Evolutionary conservation across 2,329 filamentous ascomycete genomes (phyloP).

Genomic region (Taxawa tesnikishii): DNA sequence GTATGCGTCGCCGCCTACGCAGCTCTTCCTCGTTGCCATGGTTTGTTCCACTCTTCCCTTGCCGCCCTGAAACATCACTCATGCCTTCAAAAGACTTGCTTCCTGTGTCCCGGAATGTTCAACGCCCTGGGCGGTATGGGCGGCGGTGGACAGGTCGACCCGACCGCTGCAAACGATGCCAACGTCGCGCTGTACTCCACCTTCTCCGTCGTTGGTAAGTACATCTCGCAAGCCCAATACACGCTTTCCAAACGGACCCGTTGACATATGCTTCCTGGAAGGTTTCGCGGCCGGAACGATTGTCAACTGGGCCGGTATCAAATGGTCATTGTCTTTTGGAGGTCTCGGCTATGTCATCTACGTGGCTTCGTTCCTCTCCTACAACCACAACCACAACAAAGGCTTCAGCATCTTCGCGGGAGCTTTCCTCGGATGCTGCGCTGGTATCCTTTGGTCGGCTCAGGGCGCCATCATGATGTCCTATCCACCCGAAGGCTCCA

Average conservation of each 20-base stretch:
- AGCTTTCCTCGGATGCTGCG: slow-evolving; percentile 63
- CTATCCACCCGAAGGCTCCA: slow-evolving; percentile 68
- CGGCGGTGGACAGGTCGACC: slow-evolving; percentile 34
- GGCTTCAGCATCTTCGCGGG: slow-evolving; percentile 69
- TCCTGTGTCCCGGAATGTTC: slow-evolving; percentile 42
- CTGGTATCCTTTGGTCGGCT: slow-evolving; percentile 69
- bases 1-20: slow-evolving; percentile 36
- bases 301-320: slow-evolving; percentile 64
- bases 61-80: too few species aligned
- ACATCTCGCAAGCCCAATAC: too few species aligned
- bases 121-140: slow-evolving; percentile 40
- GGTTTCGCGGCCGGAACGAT: slow-evolving; percentile 57
- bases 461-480: slow-evolving; percentile 84
- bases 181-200: slow-evolving; percentile 62
- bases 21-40: slow-evolving; percentile 37
- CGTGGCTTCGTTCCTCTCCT: slow-evolving; percentile 56
- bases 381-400: slow-evolving; percentile 53
- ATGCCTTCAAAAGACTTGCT: too few species aligned
- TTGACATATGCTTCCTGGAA: too few species aligned
- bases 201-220: slow-evolving; percentile 45
- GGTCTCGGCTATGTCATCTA: slow-evolving; percentile 70
- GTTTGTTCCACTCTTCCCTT: too few species aligned
- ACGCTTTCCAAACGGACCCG: too few species aligned
- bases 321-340: slow-evolving; percentile 55
- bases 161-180: slow-evolving; percentile 47